These are phyloP conservation scores for Ceratobasidium sp. DNA, from an alignment of 1,284 basidiomycete species.

Conservation along the genomic window DNA sequence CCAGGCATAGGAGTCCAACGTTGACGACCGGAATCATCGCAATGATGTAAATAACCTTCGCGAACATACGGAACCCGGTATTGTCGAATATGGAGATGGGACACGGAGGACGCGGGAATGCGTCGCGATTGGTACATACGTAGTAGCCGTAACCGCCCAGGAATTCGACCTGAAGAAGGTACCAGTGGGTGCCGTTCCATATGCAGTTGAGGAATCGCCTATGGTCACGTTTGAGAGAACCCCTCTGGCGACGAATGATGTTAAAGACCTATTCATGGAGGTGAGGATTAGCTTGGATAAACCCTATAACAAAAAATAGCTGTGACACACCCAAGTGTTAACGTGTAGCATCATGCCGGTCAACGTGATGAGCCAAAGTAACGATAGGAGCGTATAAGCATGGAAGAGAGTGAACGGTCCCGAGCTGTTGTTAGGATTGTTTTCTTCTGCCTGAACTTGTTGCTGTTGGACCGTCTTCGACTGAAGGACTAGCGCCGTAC, in stretches of 20 bases:
- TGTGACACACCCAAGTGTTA: slow-evolving; percentile 24
- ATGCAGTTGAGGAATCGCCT: slow-evolving; percentile 30
- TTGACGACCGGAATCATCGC: slow-evolving; percentile 38
- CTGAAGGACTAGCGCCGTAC: slow-evolving; percentile 17
- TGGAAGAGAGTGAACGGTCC: slow-evolving; percentile 36
- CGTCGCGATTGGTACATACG: slow-evolving; percentile 35
- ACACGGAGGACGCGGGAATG: slow-evolving; percentile 24
- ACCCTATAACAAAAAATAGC: neutral
- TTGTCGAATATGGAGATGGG: slow-evolving; percentile 18
- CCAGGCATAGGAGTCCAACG: slow-evolving; percentile 7
- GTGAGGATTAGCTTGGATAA: neutral
- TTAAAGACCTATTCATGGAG: slow-evolving; percentile 26
- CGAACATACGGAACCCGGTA: slow-evolving; percentile 26
- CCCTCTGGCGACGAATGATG: slow-evolving; percentile 26
- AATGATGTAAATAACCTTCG: slow-evolving; percentile 37
- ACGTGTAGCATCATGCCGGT: slow-evolving; percentile 40
- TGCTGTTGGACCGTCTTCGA: neutral
- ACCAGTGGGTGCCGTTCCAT: slow-evolving; percentile 44
- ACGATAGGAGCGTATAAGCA: slow-evolving; percentile 31
- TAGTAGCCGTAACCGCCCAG: slow-evolving; percentile 37
- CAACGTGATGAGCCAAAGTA: slow-evolving; percentile 39
- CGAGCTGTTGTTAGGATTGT: neutral
- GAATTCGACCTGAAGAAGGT: slow-evolving; percentile 35
- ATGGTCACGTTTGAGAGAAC: neutral
- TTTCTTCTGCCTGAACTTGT: neutral